Evolutionary conservation across 2,329 filamentous ascomycete species (phyloP), one percentile per base, ranked within the genome.

Genomic region (Cladophialophora psammophila): DNA sequence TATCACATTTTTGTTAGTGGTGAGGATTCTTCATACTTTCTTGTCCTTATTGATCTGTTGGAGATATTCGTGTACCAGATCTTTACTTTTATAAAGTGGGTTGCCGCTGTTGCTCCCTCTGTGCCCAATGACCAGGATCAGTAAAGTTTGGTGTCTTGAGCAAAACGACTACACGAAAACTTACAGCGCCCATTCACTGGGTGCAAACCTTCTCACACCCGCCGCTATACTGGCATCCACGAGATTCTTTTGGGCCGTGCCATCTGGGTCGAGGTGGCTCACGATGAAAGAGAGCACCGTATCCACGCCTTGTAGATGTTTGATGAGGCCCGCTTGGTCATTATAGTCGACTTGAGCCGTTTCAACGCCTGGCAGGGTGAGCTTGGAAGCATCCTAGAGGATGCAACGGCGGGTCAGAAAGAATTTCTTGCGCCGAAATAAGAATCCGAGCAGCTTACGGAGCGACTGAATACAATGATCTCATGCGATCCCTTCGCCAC

Each of bases 81-180:
- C 77, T 70, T 90, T 90, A 63, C 81, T 82, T 0, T 74, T 72
- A 73, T 84, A 88, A 76, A 81, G 85, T 1, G 81, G 75, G 66
- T 78, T 80, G 50, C 50, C 50, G 3, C 18, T 31, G 50, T 53
- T 31, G 10, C 20, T 53, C 6, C 50, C 50, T 31, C 50, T 53
- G 9, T 53, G 26, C 26, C 26, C 26, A 26, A n/a, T n/a, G n/a
- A 42, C 4, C 40, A 42, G n/a, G n/a, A 42, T 42, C 4, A 42
- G 40, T n/a, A 2, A 42, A 12, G 26, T 26, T 26, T 26, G 2
- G 26, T 26, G 3, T 26, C 26, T 26, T 3, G 26, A 26, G 26
- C 26, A 26, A 26, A 26, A 26, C 40, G 40, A 2, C 40, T 12
- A 42, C 40, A n/a, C 2, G 2, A 60, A 12, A 53, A 31, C 52